Base-by-base conservation (phyloP, 2,329 filamentous ascomycete genomes). In the Huntiella savannae region DNA sequence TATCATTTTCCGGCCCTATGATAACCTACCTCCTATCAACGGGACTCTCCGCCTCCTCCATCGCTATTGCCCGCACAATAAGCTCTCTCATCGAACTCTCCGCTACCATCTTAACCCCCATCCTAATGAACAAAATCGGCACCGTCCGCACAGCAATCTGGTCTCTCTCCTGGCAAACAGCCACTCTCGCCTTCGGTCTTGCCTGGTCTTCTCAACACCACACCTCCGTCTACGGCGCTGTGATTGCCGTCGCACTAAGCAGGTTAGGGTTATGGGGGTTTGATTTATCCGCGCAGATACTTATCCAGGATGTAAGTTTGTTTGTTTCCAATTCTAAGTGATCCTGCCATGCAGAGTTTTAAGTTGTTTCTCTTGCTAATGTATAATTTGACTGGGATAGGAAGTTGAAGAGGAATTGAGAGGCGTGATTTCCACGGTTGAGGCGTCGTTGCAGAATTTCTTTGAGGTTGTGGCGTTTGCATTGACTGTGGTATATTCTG, bases 401-500 rank as follows among this genome's bases (percentile, higher is more conserved):
- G 68, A 70, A 46, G 67, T 78, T 15, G 64, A 70, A 36, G 60
- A 64, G 12, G 59, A 65, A n/a, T 57, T 65, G 35, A 71, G 82
- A n/a, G 81, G 78, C 1, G 62, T 67, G 0, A 86, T 87, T 53
- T 84, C 79, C 0, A 64, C 77, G 0, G 69, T 75, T 5, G 82
- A 87, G 57, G 70, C 75, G 6, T 69, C 75, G 0, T 66, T 77
- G 35, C 81, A 86, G 56, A 85, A 77, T 50, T 52, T 71, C 1
- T 84, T 83, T 50, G 80, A 86, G 57, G 65, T 85, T 41, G 58
- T 76, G 1, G 77, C 79, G 0, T 85, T 75, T 55, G 66, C 66
- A 0, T 68, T 69, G 1, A 86, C 81, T 0, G 75, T 83, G 49
- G 55, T 77, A 3, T 83, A 77, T 50, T 65, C 71, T 1, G 60